phyloP scores from a whole-genome alignment of 2,329 filamentous ascomycete genomes.

The Trichoderma sp. region DNA sequence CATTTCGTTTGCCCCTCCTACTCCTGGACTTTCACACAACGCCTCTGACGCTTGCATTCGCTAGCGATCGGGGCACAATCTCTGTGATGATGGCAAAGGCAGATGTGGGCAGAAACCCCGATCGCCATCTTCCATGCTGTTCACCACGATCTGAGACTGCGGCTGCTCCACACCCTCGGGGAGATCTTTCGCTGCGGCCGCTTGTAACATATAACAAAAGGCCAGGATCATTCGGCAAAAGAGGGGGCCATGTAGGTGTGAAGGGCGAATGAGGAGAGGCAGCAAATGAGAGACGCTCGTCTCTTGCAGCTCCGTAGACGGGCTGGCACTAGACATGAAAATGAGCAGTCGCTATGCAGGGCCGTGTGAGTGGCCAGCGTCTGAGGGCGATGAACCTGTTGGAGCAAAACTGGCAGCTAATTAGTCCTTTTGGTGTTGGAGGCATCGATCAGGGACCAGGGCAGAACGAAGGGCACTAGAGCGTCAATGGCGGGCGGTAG shows the following conservation, averaged over 20 bases:
- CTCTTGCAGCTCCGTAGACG: not conserved
- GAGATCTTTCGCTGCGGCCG: slow-evolving; percentile 18
- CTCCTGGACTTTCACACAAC: not conserved
- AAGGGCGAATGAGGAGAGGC: not conserved
- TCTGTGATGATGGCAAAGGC: not conserved
- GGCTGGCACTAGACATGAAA: not conserved
- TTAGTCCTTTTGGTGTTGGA: not conserved
- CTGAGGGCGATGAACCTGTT: not conserved
- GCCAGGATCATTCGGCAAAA: not conserved
- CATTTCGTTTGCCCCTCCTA: not conserved
- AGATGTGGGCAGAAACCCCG: not conserved
- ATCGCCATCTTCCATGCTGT: not conserved
- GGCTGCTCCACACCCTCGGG: slow-evolving; percentile 13
- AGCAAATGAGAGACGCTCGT: not conserved
- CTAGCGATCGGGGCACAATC: not conserved
- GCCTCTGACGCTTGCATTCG: not conserved
- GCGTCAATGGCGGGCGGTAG: not conserved
- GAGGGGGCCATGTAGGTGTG: not conserved
- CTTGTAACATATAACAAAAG: not conserved
- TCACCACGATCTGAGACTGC: slow-evolving; percentile 11
- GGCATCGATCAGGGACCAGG: slow-evolving; percentile 2
- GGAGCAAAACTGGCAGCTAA: not conserved
- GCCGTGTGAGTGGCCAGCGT: not conserved
- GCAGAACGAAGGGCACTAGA: not conserved
- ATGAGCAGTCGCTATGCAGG: not conserved